A percentile compares a stretch with the other conserved stretches of the same genome.
These are phyloP conservation scores for Erythrobasidium hasegawianum DNA, from an alignment of 1,284 basidiomycete species.

Conservation along the genomic window DNA sequence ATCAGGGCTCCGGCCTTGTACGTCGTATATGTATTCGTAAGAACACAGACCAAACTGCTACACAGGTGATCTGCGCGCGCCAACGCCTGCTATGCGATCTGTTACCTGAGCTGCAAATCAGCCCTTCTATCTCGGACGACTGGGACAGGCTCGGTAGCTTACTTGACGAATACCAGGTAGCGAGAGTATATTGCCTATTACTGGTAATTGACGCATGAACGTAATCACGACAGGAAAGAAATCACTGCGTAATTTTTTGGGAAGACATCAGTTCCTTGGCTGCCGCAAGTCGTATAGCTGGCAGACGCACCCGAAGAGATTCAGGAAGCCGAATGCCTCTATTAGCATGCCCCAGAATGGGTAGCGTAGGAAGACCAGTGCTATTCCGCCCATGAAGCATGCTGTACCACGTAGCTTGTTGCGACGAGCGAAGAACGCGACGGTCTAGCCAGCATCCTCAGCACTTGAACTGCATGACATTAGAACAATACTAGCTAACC, in stretches of 20 bases:
- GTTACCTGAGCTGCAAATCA: slow-evolving; percentile 45
- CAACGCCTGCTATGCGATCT: slow-evolving; percentile 50
- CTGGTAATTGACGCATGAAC: slow-evolving; percentile 89
- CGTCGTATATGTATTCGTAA: too few species aligned
- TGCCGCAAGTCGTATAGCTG: too few species aligned
- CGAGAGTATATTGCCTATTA: slow-evolving; percentile 80
- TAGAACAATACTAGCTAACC: slow-evolving; percentile 1
- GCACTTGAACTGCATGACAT: background rate
- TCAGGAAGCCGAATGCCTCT: slow-evolving; percentile 95
- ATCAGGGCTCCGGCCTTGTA: background rate
- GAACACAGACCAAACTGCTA: background rate
- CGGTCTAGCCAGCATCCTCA: slow-evolving; percentile 62
- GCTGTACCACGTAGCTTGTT: slow-evolving; percentile 92
- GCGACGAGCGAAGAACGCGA: slow-evolving; percentile 95
- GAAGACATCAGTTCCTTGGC: too few species aligned
- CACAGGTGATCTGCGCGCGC: slow-evolving; percentile 24
- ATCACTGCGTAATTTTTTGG: slow-evolving; percentile 78
- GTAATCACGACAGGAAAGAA: slow-evolving; percentile 99
- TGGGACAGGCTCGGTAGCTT: slow-evolving; percentile 33
- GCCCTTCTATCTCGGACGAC: background rate
- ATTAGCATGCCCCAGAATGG: slow-evolving; percentile 89
- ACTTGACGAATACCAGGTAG: slow-evolving; percentile 59
- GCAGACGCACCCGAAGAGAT: slow-evolving; percentile 93
- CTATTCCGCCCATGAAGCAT: slow-evolving; percentile 84
- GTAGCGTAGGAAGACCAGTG: slow-evolving; percentile 85